Percentiles rank a stretch among this genome's conserved stretches.
Conservation (phyloP, 2,329 filamentous ascomycete species). For the Penicillium psychrosexuale region DNA sequence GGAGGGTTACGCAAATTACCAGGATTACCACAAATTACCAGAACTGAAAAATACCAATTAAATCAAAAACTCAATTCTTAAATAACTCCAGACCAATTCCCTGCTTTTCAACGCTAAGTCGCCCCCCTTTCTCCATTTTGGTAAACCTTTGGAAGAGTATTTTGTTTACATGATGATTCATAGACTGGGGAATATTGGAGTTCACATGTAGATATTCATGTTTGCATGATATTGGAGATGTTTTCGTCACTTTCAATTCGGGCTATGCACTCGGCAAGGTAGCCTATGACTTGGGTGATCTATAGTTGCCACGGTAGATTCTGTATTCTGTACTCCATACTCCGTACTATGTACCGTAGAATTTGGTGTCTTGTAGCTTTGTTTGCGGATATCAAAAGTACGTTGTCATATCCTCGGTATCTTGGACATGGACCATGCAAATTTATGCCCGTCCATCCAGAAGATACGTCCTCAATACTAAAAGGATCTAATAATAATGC, state of each 20-base stretch:
- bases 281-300: neutral
- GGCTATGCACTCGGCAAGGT: slow-evolving; percentile 4
- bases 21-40: neutral
- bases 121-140: slow-evolving; percentile 16
- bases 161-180: neutral
- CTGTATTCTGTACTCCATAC: neutral
- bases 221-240: neutral
- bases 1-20: neutral
- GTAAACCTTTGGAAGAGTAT: neutral
- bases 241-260: neutral
- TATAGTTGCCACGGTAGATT: neutral
- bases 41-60: neutral
- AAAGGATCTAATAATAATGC: neutral
- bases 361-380: neutral
- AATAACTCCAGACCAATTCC: slow-evolving; percentile 8
- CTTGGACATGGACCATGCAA: neutral
- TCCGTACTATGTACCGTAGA: neutral
- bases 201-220: neutral
- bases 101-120: slow-evolving; percentile 11
- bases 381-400: neutral
- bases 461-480: neutral
- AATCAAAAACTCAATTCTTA: neutral
- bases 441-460: neutral
- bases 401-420: neutral
- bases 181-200: neutral